A percentile compares a stretch with the other conserved stretches of the same genome.
These are phyloP conservation scores for Dactylellina parvicollis DNA, from an alignment of 2,329 filamentous ascomycete species.

Conservation along the genomic window DNA sequence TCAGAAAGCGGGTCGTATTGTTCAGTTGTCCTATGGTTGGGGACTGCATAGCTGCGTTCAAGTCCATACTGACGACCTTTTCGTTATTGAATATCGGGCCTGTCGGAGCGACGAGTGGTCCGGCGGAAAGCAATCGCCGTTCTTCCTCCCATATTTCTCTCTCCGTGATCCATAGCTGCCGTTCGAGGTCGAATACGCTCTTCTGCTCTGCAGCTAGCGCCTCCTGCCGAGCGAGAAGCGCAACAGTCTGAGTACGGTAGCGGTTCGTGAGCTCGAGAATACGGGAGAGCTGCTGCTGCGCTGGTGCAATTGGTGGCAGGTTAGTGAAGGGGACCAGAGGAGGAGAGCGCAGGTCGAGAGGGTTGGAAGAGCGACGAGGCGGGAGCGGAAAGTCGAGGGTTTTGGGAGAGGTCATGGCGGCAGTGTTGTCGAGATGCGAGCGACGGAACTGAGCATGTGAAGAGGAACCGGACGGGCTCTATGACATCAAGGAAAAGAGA, in stretches of 20 bases:
- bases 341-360: constrained; percentile 43
- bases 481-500: constrained; percentile 28
- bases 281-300: constrained; percentile 47
- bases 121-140: constrained; percentile 36
- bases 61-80: not conserved
- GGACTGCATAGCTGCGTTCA: not conserved
- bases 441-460: constrained; percentile 10
- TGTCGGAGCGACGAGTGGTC: not conserved
- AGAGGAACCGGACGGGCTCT: constrained; percentile 18
- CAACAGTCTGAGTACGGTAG: constrained; percentile 49
- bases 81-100: not conserved
- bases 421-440: not conserved
- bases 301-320: not conserved
- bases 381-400: constrained; percentile 50
- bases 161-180: constrained; percentile 50
- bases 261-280: constrained; percentile 53
- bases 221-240: constrained; percentile 44
- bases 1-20: constrained; percentile 43
- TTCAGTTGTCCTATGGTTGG: constrained; percentile 23
- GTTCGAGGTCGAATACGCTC: constrained; percentile 51
- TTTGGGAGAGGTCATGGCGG: constrained; percentile 43
- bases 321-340: constrained; percentile 12
- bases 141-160: constrained; percentile 52
- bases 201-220: constrained; percentile 43
- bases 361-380: constrained; percentile 34